Evolutionary conservation across 805 yeast species (phyloP), one percentile per base, ranked within the genome.

Genomic region (Kluyveromyces wickerhamii): DNA sequence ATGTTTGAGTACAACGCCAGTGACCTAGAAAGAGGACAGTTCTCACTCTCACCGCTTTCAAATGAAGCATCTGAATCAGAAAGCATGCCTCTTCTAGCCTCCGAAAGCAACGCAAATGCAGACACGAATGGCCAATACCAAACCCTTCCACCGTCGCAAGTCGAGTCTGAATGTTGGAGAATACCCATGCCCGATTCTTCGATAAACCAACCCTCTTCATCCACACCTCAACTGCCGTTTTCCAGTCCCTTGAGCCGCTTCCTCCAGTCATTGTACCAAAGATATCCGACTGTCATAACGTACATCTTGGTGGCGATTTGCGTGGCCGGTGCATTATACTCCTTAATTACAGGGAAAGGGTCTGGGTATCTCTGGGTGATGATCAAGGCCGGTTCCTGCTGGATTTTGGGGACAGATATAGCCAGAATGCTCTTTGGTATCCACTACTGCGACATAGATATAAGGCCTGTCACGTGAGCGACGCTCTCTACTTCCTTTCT

Each of bases 291-390:
- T 14, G 21, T 31, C 14, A 36, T 32, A 12, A 55, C 84, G 13
- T 92, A 84, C 55, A 62, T 84, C 31, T 62, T 65, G 27, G 81
- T 82, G 33, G 94, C 25, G 4, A 3, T 30, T 12, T 30, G 33
- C 11, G 20, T 33, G 16, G 26, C 19, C 10, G 30, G 37, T 13
- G 32, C 34, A 12, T 10, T 39, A 4, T 39, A 36, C 33, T 32
- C 40, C 14, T 27, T 38, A 7, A 15, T 36, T 5, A 36, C 40
- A 8, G 43, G 43, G 2, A 30, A 33, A 18, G 39, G 37, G 3
- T 29, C 36, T 12, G 14, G 18, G 9, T 39, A 39, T 25, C 35
- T 36, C 26, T 32, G 19, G 13, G 29, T 39, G 3, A 34, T 39
- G 10, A 15, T 36, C n/a, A 39, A 35, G 20, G 43, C 43, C 5